Percentiles rank a stretch among this genome's conserved stretches.
Conservation (phyloP, 768 basidiomycete species). For the Psilocybe subaeruginosa region DNA sequence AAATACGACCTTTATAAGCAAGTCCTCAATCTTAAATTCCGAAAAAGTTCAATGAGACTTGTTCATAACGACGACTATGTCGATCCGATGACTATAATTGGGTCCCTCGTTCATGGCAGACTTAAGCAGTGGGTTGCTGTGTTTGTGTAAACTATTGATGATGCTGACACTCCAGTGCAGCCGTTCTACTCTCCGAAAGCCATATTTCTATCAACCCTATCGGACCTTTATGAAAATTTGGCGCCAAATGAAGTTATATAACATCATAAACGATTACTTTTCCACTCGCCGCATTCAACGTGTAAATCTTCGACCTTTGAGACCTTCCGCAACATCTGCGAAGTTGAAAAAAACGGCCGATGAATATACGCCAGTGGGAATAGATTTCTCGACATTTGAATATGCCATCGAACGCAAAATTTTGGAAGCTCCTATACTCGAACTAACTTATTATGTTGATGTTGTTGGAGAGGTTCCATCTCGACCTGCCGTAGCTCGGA, state of each 20-base stretch:
- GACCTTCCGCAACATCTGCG: constrained; percentile 19
- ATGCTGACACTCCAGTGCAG: constrained; percentile 21
- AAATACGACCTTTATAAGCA: constrained; percentile 85
- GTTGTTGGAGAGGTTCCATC: constrained; percentile 76
- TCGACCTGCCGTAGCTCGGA: constrained; percentile 24
- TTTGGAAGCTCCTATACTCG: constrained; percentile 74
- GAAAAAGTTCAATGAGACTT: constrained; percentile 61
- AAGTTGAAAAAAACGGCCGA: constrained; percentile 41
- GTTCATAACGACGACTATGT: constrained; percentile 79
- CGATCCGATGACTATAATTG: constrained; percentile 66
- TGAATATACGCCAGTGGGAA: constrained; percentile 57
- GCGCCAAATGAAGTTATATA: constrained; percentile 52
- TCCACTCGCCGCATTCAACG: constrained; percentile 33
- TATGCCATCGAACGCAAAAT: constrained; percentile 90
- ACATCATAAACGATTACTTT: constrained; percentile 38
- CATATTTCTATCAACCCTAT: constrained; percentile 38
- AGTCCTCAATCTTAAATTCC: constrained; percentile 71
- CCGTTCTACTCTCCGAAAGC: constrained; percentile 31
- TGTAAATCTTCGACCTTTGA: constrained; percentile 17
- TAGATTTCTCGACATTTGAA: constrained; percentile 63
- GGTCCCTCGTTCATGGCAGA: constrained; percentile 60
- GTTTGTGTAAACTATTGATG: background rate
- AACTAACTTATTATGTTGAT: constrained; percentile 87
- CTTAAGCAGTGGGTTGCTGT: constrained; percentile 46
- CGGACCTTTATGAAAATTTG: constrained; percentile 53